A percentile compares a stretch with the other conserved stretches of the same genome.
phyloP scores from a whole-genome alignment of 2,329 filamentous ascomycete species.

The Verticillium tricorpus region DNA sequence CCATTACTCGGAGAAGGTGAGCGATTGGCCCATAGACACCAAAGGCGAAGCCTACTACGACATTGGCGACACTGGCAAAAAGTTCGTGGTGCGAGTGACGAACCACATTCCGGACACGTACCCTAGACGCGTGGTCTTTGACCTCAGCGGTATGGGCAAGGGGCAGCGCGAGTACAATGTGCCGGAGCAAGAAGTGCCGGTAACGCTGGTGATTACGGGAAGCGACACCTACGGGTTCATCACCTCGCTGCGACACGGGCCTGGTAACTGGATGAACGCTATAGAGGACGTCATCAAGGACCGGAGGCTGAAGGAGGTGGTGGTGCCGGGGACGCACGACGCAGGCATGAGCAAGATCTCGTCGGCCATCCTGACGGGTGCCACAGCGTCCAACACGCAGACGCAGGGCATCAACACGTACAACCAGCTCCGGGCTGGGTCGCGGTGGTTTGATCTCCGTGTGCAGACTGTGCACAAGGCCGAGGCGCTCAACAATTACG shows the following conservation, averaged over 20 bases:
- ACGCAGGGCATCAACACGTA: slow-evolving; percentile 40
- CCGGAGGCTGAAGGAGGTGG: slow-evolving; percentile 37
- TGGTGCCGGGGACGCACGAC: slow-evolving; percentile 45
- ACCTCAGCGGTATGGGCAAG: slow-evolving; percentile 24
- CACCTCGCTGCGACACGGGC: slow-evolving; percentile 21
- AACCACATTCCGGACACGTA: slow-evolving; percentile 22
- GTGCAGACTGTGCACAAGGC: slow-evolving; percentile 25
- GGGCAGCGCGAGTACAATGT: slow-evolving; percentile 27
- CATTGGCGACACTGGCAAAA: slow-evolving; percentile 23
- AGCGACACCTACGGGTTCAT: slow-evolving; percentile 26
- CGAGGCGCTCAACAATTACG: slow-evolving; percentile 10
- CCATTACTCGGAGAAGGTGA: slow-evolving; percentile 16
- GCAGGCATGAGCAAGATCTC: slow-evolving; percentile 41
- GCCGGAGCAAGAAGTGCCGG: slow-evolving; percentile 22
- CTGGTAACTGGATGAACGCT: slow-evolving; percentile 26
- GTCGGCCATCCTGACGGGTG: slow-evolving; percentile 26
- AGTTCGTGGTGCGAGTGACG: slow-evolving; percentile 22
- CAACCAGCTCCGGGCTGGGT: slow-evolving; percentile 38
- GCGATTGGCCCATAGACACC: slow-evolving; percentile 16
- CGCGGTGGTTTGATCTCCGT: slow-evolving; percentile 43
- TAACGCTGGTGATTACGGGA: slow-evolving; percentile 29
- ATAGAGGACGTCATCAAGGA: slow-evolving; percentile 27
- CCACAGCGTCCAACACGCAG: slow-evolving; percentile 34
- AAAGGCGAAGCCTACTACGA: slow-evolving; percentile 26
- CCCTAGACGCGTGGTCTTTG: slow-evolving; percentile 21